Percentiles rank a stretch among this genome's conserved stretches.
These are phyloP conservation scores for Leishmania amazonensis DNA, from an alignment of 208 protist genomes.

Conservation along the genomic window DNA sequence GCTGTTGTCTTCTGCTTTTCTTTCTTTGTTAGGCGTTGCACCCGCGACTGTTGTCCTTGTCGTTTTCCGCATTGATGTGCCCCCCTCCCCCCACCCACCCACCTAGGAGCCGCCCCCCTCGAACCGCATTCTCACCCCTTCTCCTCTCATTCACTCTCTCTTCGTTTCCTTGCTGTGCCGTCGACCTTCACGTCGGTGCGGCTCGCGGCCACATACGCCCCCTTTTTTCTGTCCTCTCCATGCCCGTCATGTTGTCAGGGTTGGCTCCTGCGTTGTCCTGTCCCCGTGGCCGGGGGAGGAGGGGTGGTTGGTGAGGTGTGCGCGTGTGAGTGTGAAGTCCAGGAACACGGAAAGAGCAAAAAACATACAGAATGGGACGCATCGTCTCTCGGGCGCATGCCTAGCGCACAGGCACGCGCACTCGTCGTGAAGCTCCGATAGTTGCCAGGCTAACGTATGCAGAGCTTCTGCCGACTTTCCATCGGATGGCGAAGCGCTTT, in stretches of 20 bases:
- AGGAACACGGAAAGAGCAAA: background rate
- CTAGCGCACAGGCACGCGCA: background rate
- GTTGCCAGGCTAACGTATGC: background rate
- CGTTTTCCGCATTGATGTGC: background rate
- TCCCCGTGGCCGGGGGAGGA: background rate
- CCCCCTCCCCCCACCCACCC: no score
- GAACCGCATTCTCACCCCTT: background rate
- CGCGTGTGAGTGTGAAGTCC: background rate
- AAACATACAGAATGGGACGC: background rate
- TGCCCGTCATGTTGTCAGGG: background rate
- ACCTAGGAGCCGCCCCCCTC: background rate
- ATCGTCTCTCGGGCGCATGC: background rate
- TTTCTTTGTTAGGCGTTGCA: background rate
- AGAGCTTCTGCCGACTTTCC: background rate
- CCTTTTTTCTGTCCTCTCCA: no score
- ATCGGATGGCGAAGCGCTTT: background rate
- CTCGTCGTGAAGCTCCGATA: background rate
- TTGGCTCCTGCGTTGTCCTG: background rate
- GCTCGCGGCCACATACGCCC: background rate
- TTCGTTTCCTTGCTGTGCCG: background rate
- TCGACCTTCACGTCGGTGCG: background rate
- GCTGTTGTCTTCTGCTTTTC: background rate
- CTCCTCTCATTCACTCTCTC: background rate
- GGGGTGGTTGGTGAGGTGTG: background rate
- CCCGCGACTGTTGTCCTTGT: background rate